Percentiles rank a stretch among this genome's conserved stretches.
phyloP scores from a whole-genome alignment of 805 yeast species.

The Ogataea minuta region DNA sequence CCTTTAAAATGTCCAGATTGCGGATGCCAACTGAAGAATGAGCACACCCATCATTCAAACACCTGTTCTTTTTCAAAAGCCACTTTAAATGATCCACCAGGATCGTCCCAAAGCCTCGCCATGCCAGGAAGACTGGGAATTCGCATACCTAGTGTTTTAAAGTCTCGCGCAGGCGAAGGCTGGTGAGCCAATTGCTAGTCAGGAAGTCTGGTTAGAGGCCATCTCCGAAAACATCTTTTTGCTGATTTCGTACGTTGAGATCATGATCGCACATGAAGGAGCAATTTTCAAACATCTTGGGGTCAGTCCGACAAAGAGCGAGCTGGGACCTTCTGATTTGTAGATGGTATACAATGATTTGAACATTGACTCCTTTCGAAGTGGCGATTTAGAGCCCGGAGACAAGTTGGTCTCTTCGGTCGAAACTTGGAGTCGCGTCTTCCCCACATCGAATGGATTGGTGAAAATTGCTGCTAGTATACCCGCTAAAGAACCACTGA shows the following conservation, averaged over 20 bases:
- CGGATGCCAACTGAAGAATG: conserved; percentile 16
- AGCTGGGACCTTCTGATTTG: conserved; percentile 70
- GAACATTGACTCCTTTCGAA: conserved; percentile 55
- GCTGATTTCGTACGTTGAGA: conserved; percentile 88
- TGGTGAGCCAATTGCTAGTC: conserved; percentile 8
- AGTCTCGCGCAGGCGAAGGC: conserved; percentile 24
- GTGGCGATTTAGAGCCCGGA: conserved; percentile 8
- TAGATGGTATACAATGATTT: conserved; percentile 61
- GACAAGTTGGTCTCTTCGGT: conserved; percentile 30
- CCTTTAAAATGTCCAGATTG: conserved; percentile 19
- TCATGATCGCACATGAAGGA: conserved; percentile 98
- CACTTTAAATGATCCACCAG: conserved; percentile 19
- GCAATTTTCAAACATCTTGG: conserved; percentile 91
- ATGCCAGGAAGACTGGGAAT: conserved; percentile 29
- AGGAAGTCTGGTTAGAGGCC: not conserved
- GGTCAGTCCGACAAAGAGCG: conserved; percentile 81
- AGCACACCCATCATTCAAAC: conserved; percentile 17
- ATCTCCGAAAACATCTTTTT: conserved; percentile 51
- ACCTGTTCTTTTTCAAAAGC: conserved; percentile 15
- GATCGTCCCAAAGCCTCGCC: conserved; percentile 24
- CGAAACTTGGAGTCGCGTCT: conserved; percentile 82
- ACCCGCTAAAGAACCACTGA: conserved; percentile 85
- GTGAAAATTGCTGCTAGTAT: conserved; percentile 81
- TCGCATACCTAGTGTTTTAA: conserved; percentile 26
- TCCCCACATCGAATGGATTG: conserved; percentile 96